phyloP scores from a whole-genome alignment of 768 basidiomycete genomes.

The Brasilioporus rufonigricans region DNA sequence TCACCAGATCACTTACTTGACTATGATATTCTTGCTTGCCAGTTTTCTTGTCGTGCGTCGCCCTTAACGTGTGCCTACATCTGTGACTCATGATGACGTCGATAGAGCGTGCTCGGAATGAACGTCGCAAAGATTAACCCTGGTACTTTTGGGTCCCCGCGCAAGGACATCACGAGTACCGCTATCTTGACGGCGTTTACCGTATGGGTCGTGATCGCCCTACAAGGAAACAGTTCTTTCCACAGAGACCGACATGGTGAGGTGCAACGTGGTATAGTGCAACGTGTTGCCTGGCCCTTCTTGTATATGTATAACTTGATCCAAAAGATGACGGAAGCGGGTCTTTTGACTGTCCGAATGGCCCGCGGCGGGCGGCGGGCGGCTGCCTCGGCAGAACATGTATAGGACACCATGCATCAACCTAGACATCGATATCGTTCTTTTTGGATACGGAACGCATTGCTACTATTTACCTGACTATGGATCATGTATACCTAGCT shows the following conservation, averaged over 20 bases:
- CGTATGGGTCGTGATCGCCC: constrained; percentile 54
- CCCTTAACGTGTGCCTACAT: not conserved
- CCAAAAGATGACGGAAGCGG: too few species aligned
- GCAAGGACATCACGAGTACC: constrained; percentile 40
- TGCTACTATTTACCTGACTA: too few species aligned
- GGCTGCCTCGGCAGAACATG: too few species aligned
- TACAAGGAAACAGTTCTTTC: constrained; percentile 36
- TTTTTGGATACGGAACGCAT: too few species aligned
- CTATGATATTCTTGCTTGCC: constrained; percentile 61
- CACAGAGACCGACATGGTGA: constrained; percentile 6
- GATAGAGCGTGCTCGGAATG: constrained; percentile 34
- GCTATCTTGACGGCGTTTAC: constrained; percentile 49
- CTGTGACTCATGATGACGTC: constrained; percentile 1
- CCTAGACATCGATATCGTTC: too few species aligned
- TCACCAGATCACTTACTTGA: constrained; percentile 51
- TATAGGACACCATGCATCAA: too few species aligned
- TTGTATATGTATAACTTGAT: too few species aligned
- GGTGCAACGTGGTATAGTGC: too few species aligned
- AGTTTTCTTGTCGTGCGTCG: constrained; percentile 38
- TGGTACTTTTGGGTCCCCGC: constrained; percentile 29
- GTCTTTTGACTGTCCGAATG: too few species aligned
- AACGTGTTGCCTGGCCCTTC: too few species aligned
- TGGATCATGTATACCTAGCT: too few species aligned
- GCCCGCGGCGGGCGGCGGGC: too few species aligned
- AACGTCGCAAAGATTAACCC: constrained; percentile 32